These are phyloP conservation scores for Psilocybe subaeruginosa DNA, from an alignment of 768 basidiomycete genomes.

Conservation along the genomic window DNA sequence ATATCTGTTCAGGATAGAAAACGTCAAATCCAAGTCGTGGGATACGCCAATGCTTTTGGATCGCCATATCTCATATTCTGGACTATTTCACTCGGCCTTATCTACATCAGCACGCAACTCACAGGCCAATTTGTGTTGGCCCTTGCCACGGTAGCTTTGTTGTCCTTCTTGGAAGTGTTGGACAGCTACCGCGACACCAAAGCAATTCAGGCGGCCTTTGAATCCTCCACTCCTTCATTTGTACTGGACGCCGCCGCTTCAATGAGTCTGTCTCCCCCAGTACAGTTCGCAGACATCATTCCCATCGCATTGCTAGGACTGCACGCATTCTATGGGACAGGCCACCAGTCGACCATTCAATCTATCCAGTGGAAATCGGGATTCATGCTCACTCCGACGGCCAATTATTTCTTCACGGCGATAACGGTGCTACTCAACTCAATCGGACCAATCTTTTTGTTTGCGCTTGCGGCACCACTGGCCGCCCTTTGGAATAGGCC, in stretches of 20 bases:
- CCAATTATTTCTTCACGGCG: conserved; percentile 75
- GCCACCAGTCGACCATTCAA: conserved; percentile 88
- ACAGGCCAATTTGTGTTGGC: conserved; percentile 82
- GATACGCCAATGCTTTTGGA: conserved; percentile 90
- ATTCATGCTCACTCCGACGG: conserved; percentile 74
- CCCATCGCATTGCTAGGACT: conserved; percentile 78
- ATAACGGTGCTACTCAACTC: conserved; percentile 79
- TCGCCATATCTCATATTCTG: conserved; percentile 87
- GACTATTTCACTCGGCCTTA: conserved; percentile 60
- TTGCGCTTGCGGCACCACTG: conserved; percentile 67
- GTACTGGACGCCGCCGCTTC: conserved; percentile 38
- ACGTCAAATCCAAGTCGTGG: conserved; percentile 58
- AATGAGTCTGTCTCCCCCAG: conserved; percentile 28
- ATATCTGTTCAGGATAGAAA: conserved; percentile 33
- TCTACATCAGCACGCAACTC: conserved; percentile 73
- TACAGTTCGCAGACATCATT: conserved; percentile 68
- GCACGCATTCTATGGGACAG: conserved; percentile 83
- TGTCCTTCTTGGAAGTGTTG: conserved; percentile 80
- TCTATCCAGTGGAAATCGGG: conserved; percentile 96
- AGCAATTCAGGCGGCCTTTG: conserved; percentile 54
- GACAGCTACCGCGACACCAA: conserved; percentile 81
- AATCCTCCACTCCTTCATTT: conserved; percentile 46
- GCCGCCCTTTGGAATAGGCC: conserved; percentile 84
- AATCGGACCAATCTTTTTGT: conserved; percentile 72
- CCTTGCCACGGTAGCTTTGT: conserved; percentile 61